A percentile compares a stretch with the other conserved stretches of the same genome.
phyloP scores from a whole-genome alignment of 305 asterid genomes.

The Solanum hybrid region DNA sequence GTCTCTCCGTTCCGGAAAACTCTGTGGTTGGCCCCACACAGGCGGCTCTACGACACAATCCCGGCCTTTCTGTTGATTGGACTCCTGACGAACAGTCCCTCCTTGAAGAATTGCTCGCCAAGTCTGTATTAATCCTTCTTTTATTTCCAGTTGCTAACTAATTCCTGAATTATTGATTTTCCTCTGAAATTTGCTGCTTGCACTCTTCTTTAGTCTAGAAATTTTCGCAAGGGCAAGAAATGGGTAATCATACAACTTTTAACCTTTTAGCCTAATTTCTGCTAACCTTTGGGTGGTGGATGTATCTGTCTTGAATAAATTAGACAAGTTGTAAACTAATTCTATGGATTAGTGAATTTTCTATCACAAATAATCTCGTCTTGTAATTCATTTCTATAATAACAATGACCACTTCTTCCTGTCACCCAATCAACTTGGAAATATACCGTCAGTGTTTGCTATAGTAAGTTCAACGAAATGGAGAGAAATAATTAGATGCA shows the following conservation, averaged over 20 bases:
- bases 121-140: constrained; percentile 16
- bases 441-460: background rate
- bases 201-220: background rate
- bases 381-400: background rate
- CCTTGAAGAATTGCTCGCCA: constrained; percentile 38
- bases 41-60: constrained; percentile 32
- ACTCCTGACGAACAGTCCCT: constrained; percentile 32
- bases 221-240: background rate
- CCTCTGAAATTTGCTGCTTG: background rate
- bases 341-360: background rate
- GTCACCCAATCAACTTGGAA: background rate
- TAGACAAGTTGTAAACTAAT: background rate
- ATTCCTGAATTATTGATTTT: background rate
- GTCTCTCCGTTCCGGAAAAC: constrained; percentile 27
- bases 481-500: background rate
- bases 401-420: background rate
- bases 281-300: background rate
- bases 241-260: background rate
- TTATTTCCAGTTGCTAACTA: background rate
- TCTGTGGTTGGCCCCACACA: constrained; percentile 30
- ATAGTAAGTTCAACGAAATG: background rate
- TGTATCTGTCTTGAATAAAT: background rate
- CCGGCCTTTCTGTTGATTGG: constrained; percentile 33
- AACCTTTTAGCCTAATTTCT: background rate
- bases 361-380: background rate